phyloP scores from a whole-genome alignment of 768 basidiomycete species.

The Infundibulicybe gibba region DNA sequence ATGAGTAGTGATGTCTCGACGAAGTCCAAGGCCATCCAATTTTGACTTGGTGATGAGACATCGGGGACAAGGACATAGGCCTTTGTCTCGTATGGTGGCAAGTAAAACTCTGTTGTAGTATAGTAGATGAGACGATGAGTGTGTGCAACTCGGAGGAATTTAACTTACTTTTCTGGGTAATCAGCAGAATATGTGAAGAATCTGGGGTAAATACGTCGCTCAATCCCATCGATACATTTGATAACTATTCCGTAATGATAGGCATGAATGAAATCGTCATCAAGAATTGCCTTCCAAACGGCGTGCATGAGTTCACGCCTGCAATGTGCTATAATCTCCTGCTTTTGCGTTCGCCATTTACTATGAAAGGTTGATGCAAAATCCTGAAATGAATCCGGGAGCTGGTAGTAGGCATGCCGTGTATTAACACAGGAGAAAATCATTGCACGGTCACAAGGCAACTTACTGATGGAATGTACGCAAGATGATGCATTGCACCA shows the following conservation, averaged over 20 bases:
- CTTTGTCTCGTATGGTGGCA: no score
- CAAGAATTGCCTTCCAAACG: conserved; percentile 20
- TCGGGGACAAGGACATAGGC: no score
- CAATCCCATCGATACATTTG: conserved; percentile 21
- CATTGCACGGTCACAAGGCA: no score
- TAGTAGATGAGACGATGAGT: no score
- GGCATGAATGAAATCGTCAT: conserved; percentile 20
- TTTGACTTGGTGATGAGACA: background rate
- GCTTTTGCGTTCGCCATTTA: conserved; percentile 12
- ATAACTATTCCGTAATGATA: conserved; percentile 25
- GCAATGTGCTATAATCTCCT: conserved; percentile 20
- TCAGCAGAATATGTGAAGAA: background rate
- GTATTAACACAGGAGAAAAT: no score
- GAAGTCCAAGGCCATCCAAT: conserved; percentile 23
- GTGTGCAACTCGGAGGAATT: background rate
- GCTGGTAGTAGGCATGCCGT: conserved; percentile 13
- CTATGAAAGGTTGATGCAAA: conserved; percentile 1
- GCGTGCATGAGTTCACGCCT: conserved; percentile 21
- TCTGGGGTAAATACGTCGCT: conserved; percentile 17
- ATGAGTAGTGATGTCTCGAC: conserved; percentile 12
- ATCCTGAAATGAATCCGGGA: conserved; percentile 26
- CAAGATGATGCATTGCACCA: conserved; percentile 32
- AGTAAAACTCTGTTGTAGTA: no score
- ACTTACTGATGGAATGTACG: conserved; percentile 40
- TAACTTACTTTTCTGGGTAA: background rate